Evolutionary conservation across 768 basidiomycete genomes (phyloP), one percentile per base, ranked within the genome.

Genomic region (Suillus discolor): DNA sequence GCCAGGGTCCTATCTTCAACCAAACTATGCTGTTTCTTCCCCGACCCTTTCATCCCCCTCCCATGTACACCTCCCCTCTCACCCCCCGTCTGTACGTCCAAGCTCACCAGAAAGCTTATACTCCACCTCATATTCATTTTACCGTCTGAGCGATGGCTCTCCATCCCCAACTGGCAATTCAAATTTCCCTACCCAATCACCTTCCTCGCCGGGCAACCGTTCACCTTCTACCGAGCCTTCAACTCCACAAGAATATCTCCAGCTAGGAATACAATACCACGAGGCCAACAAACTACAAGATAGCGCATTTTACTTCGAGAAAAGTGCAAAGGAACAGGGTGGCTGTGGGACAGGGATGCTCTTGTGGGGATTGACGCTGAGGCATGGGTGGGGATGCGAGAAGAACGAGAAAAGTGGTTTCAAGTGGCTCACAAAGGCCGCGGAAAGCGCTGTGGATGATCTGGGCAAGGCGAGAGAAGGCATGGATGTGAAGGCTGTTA

Each of bases 271-370:
- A 68, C 82, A 84, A 68, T 86, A 87, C 72, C 93, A 94, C 71
- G 89, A 93, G 75, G 85, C 87, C 38, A 89, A 93, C 73, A 82
- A 86, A 51, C 80, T 94, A 6, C 72, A 74, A 54, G 90, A 92
- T 70, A 89, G 89, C 13, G 92, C 91, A 0, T 72, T 75, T 31
- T 92, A 82, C 75, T 94, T 94, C 73, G 92, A 94, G 78, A 84
- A 84, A 77, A 87, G 89, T 55, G 93, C 93, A 13, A 91, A 81
- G 62, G 80, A 86, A 66, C 78, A 82, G 61, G 94, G 94, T 1
- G 95, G 93, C 2, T 94, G 91, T 71, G 90, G 90, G 2, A 88
- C 93, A 5, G 95, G 95, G 20, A 96, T 95, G 93, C 77, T 96
- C 66, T 94, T 97, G 92, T 96, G 91, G 85, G 95, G 94, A 0